Percentiles rank a stretch among this genome's conserved stretches.
Evolutionary conservation across 78 protist genomes (phyloP).

Genomic region (Bigelowiella natans): DNA sequence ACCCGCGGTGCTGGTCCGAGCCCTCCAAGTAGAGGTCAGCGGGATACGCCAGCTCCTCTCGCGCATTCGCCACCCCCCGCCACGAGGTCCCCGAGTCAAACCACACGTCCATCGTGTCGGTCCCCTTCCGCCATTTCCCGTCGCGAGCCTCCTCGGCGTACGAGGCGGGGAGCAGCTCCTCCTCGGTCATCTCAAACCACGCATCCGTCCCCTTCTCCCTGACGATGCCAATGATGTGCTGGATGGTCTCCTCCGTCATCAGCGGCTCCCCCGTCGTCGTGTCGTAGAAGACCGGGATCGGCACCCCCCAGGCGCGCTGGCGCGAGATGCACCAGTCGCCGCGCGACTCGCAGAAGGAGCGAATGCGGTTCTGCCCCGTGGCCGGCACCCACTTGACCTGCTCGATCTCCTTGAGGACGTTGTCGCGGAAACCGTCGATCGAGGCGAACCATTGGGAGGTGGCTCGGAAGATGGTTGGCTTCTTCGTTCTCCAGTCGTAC

Average conservation of each 20-base stretch:
- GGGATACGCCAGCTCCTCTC: neutral
- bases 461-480: slow-evolving; percentile 69
- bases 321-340: slow-evolving; percentile 82
- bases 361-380: slow-evolving; percentile 16
- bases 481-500: slow-evolving; percentile 85
- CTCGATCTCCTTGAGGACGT: neutral
- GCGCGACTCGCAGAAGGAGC: slow-evolving; percentile 49
- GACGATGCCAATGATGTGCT: slow-evolving; percentile 44
- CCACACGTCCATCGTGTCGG: slow-evolving; percentile 92
- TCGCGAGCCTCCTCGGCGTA: neutral
- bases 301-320: slow-evolving; percentile 89
- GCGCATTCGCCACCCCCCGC: slow-evolving; percentile 19
- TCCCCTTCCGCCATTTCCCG: slow-evolving; percentile 33
- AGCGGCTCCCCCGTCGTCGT: neutral
- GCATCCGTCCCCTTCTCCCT: neutral
- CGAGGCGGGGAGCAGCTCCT: slow-evolving; percentile 64
- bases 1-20: slow-evolving; percentile 77
- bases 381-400: slow-evolving; percentile 8
- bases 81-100: slow-evolving; percentile 80
- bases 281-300: slow-evolving; percentile 83
- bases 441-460: slow-evolving; percentile 36
- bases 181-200: neutral
- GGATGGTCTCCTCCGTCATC: slow-evolving; percentile 26
- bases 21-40: slow-evolving; percentile 26
- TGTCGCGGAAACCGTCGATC: slow-evolving; percentile 23